A percentile compares a stretch with the other conserved stretches of the same genome.
Conservation (phyloP, 768 basidiomycete genomes). For the Russula emetica region DNA sequence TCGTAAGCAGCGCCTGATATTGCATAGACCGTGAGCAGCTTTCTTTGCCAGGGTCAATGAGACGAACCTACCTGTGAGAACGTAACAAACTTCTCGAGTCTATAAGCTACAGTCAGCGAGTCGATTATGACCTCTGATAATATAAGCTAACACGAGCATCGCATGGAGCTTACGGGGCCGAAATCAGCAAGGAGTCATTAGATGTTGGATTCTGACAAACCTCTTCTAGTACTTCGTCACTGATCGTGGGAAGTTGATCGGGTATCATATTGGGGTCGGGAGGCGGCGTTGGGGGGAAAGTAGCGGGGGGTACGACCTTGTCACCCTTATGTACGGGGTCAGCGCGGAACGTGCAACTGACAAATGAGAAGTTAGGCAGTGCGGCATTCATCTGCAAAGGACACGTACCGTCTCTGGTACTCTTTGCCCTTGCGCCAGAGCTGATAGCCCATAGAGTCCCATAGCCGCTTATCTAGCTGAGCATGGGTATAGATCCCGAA, state of each 20-base stretch:
- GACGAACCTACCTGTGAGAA: slow-evolving; percentile 31
- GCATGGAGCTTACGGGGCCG: slow-evolving; percentile 45
- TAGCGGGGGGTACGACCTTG: slow-evolving; percentile 47
- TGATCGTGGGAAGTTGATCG: slow-evolving; percentile 35
- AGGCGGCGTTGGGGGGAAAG: slow-evolving; percentile 44
- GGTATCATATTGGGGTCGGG: slow-evolving; percentile 21
- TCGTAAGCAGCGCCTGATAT: slow-evolving; percentile 21
- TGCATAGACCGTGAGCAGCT: neutral
- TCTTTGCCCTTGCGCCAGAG: slow-evolving; percentile 45
- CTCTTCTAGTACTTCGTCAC: slow-evolving; percentile 46
- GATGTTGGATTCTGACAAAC: slow-evolving; percentile 31
- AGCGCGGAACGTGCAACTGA: slow-evolving; percentile 47
- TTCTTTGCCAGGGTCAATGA: neutral
- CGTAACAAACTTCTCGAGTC: slow-evolving; percentile 32
- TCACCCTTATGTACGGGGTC: slow-evolving; percentile 35
- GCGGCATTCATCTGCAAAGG: neutral
- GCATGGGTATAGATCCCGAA: slow-evolving; percentile 51
- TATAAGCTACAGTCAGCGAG: slow-evolving; percentile 13
- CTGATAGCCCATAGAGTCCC: slow-evolving; percentile 45
- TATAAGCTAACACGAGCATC: slow-evolving; percentile 46
- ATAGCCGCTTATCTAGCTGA: slow-evolving; percentile 43
- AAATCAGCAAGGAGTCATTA: slow-evolving; percentile 1
- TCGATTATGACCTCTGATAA: neutral
- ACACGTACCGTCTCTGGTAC: slow-evolving; percentile 47
- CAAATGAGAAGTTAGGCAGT: neutral